Percentiles rank a stretch among this genome's conserved stretches.
These are phyloP conservation scores for Hyphodiscus sp. DNA, from an alignment of 2,329 filamentous ascomycete species.

Conservation along the genomic window DNA sequence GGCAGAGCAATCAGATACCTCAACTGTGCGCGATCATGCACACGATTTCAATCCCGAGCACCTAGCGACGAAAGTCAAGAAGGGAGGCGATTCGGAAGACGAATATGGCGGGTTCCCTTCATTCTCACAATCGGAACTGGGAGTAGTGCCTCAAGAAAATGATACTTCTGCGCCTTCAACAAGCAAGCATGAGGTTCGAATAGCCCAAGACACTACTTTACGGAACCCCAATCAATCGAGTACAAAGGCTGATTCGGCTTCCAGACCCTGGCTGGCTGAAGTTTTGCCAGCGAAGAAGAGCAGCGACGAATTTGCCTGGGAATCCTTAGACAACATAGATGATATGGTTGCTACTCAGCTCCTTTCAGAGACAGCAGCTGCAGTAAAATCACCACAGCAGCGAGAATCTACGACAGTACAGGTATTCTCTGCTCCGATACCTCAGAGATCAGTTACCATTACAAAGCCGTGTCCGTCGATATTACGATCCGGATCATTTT, in stretches of 20 bases:
- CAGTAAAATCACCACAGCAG: neutral
- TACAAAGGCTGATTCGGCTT: too few species aligned
- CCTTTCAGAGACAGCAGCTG: slow-evolving; percentile 12
- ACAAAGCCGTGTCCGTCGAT: neutral
- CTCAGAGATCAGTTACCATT: neutral
- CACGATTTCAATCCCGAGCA: slow-evolving; percentile 1
- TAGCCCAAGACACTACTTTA: neutral
- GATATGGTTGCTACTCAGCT: slow-evolving; percentile 16
- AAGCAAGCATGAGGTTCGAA: neutral
- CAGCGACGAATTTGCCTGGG: slow-evolving; percentile 5
- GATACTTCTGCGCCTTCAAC: slow-evolving; percentile 9
- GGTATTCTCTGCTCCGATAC: neutral
- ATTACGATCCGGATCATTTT: neutral
- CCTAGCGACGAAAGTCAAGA: slow-evolving; percentile 9
- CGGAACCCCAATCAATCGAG: too few species aligned
- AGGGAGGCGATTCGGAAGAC: slow-evolving; percentile 23
- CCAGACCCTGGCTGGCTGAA: too few species aligned
- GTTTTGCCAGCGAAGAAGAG: slow-evolving; percentile 2
- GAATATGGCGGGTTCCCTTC: slow-evolving; percentile 30
- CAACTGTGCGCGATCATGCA: neutral
- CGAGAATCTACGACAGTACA: slow-evolving; percentile 5
- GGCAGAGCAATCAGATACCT: slow-evolving; percentile 14
- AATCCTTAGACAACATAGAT: slow-evolving; percentile 6
- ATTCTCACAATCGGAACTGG: slow-evolving; percentile 24
- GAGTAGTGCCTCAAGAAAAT: slow-evolving; percentile 20